A percentile compares a stretch with the other conserved stretches of the same genome.
Evolutionary conservation across 495 filamentous ascomycete genomes (phyloP).

Genomic region (Penicillium herquei): DNA sequence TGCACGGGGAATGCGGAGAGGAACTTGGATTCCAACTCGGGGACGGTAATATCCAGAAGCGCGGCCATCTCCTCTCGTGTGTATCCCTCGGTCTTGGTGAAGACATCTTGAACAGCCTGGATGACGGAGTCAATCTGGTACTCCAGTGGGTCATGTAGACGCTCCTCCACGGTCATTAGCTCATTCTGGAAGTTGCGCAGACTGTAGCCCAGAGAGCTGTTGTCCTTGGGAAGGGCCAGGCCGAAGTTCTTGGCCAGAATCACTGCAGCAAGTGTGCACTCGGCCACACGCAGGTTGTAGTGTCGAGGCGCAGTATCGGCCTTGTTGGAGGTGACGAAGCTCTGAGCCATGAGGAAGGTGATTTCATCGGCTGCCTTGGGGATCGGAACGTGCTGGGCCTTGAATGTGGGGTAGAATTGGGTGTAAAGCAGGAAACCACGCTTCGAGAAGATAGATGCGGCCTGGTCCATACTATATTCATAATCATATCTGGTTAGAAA

Average conservation of each 20-base stretch:
- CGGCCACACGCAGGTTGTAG: constrained; percentile 96
- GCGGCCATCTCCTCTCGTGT: constrained; percentile 82
- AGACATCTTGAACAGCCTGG: constrained; percentile 56
- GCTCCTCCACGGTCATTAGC: constrained; percentile 66
- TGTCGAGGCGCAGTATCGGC: constrained; percentile 87
- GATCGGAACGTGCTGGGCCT: constrained; percentile 75
- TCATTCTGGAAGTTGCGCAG: constrained; percentile 83
- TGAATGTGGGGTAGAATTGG: constrained; percentile 79
- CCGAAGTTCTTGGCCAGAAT: constrained; percentile 60
- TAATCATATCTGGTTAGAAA: background rate
- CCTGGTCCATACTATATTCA: constrained; percentile 77
- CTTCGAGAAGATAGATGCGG: constrained; percentile 90
- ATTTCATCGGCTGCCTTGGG: constrained; percentile 79
- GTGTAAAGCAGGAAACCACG: constrained; percentile 86
- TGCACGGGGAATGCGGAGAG: constrained; percentile 84
- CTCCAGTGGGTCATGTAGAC: constrained; percentile 52
- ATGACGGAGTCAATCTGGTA: constrained; percentile 70
- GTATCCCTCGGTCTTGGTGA: constrained; percentile 78
- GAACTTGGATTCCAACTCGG: constrained; percentile 70
- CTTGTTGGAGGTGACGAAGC: constrained; percentile 90
- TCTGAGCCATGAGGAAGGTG: constrained; percentile 90
- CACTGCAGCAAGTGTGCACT: constrained; percentile 86
- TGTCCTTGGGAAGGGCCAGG: constrained; percentile 72
- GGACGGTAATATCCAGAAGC: constrained; percentile 64
- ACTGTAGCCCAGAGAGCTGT: constrained; percentile 78